Conservation (phyloP, 306 rosid genomes). For the Purshia tridentata region DNA sequence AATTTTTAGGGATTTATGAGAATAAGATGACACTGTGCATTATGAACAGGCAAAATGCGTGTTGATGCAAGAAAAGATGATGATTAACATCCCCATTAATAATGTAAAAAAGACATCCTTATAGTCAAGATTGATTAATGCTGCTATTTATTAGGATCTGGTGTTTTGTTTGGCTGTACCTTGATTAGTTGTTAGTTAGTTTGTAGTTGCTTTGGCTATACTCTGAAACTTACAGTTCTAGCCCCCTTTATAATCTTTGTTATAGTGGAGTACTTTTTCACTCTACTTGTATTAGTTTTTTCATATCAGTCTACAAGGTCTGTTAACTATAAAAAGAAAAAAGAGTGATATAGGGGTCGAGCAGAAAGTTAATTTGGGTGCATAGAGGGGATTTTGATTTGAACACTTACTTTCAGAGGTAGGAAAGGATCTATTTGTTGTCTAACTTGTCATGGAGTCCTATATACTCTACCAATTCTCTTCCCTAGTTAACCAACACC, state of each 20-base stretch:
- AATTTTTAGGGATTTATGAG: not conserved
- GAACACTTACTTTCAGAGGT: not conserved
- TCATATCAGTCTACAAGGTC: too few species aligned
- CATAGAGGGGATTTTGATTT: not conserved
- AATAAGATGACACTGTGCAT: not conserved
- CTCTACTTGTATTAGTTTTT: too few species aligned
- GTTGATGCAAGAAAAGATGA: not conserved
- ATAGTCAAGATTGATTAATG: not conserved
- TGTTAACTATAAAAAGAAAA: not conserved
- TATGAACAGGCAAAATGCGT: not conserved
- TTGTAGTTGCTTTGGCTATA: too few species aligned
- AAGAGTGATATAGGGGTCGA: not conserved
- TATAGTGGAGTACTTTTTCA: too few species aligned
- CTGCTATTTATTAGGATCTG: too few species aligned
- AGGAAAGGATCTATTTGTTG: not conserved
- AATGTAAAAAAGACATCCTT: not conserved
- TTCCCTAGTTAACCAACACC: not conserved
- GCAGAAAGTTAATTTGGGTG: not conserved
- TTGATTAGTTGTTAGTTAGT: too few species aligned
- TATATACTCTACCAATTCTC: not conserved
- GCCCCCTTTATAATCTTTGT: too few species aligned
- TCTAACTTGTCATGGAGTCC: not conserved
- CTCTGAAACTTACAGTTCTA: too few species aligned
- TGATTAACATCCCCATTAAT: not conserved
- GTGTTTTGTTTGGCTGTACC: too few species aligned